Percentiles rank a stretch among this genome's conserved stretches.
These are phyloP conservation scores for Ocimum tenuiflorum DNA, from an alignment of 257 asterid species.

Conservation along the genomic window DNA sequence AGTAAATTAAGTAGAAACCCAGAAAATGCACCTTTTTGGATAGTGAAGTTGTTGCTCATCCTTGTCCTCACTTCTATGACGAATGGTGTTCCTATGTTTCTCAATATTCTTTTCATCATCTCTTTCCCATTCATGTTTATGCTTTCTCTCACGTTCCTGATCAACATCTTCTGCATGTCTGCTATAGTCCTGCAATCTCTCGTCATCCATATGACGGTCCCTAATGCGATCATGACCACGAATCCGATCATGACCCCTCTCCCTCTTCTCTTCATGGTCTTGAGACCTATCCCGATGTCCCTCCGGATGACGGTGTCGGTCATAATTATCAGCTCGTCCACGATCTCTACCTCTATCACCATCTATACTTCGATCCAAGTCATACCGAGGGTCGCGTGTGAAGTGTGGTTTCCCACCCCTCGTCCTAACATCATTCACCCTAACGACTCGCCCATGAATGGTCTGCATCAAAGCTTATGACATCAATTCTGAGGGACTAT, in stretches of 20 bases:
- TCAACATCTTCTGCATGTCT: constrained; percentile 36
- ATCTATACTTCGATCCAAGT: constrained; percentile 42
- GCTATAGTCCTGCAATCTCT: constrained; percentile 33
- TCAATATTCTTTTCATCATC: constrained; percentile 39
- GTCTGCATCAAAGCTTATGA: constrained; percentile 35
- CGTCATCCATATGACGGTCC: constrained; percentile 44
- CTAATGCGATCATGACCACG: constrained; percentile 40
- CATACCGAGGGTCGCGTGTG: constrained; percentile 47
- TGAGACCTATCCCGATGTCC: constrained; percentile 45
- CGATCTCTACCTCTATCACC: constrained; percentile 44
- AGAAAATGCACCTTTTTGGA: constrained; percentile 33
- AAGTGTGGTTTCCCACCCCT: constrained; percentile 54
- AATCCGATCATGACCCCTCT: constrained; percentile 36
- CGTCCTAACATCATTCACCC: constrained; percentile 67
- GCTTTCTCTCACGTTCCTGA: constrained; percentile 45
- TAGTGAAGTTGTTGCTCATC: constrained; percentile 35
- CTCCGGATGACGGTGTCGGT: constrained; percentile 37
- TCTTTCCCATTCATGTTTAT: constrained; percentile 48
- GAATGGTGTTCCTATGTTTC: constrained; percentile 40
- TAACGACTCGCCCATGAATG: constrained; percentile 59
- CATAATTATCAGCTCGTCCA: constrained; percentile 41
- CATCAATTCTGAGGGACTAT: constrained; percentile 13
- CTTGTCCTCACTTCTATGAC: constrained; percentile 38
- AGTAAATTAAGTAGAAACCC: constrained; percentile 4
- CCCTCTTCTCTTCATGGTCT: constrained; percentile 43